A percentile compares a stretch with the other conserved stretches of the same genome.
phyloP scores from a whole-genome alignment of 805 yeast genomes.

The Saturnispora mendoncae region DNA sequence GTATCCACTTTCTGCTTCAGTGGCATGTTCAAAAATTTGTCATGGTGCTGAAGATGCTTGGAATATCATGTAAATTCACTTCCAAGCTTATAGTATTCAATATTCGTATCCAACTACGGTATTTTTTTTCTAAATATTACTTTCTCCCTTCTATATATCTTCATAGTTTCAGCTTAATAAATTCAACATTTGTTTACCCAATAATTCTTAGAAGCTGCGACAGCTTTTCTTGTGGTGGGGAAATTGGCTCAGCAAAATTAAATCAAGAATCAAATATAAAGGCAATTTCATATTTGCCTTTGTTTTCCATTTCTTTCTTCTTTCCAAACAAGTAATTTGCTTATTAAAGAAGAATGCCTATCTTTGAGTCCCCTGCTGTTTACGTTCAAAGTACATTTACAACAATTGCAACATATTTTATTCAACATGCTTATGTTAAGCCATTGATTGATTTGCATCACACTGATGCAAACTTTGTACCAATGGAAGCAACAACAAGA shows the following conservation, averaged over 20 bases:
- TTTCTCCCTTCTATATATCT: background rate
- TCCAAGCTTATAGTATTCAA: background rate
- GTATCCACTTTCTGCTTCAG: constrained; percentile 93
- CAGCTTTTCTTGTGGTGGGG: background rate
- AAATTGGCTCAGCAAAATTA: background rate
- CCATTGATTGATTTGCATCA: constrained; percentile 32
- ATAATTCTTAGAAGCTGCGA: background rate
- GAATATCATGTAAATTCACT: constrained; percentile 49
- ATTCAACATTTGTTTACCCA: constrained; percentile 7
- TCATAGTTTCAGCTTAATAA: constrained; percentile 1
- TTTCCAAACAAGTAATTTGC: background rate
- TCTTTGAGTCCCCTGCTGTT: constrained; percentile 41
- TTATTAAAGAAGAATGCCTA: too few relatives aligned
- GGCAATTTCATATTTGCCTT: background rate
- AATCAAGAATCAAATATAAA: background rate
- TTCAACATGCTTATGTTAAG: constrained; percentile 35
- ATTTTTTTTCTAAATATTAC: background rate
- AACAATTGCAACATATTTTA: constrained; percentile 34
- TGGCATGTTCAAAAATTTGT: constrained; percentile 96
- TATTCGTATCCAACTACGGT: constrained; percentile 8
- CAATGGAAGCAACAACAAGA: constrained; percentile 35
- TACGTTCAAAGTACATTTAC: constrained; percentile 33
- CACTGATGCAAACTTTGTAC: constrained; percentile 34
- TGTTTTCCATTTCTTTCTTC: background rate
- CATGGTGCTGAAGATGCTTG: constrained; percentile 99